Conservation (phyloP, 2,329 filamentous ascomycete genomes). For the Alternaria panax region DNA sequence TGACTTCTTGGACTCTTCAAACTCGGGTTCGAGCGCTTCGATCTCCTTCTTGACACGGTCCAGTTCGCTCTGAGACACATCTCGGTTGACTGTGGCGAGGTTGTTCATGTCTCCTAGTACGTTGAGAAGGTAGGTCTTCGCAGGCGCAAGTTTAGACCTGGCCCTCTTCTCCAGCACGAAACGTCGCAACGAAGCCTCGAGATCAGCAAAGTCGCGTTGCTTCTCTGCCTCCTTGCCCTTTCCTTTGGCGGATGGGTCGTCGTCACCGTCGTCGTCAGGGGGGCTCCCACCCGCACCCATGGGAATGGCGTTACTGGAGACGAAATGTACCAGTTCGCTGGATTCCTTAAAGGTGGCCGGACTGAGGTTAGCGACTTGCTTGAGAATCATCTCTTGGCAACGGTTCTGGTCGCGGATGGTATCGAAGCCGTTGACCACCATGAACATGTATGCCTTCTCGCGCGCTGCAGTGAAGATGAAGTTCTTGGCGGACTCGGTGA, state of each 20-base stretch:
- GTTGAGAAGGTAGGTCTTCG: conserved; percentile 93
- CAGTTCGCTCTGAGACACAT: conserved; percentile 85
- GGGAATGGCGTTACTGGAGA: conserved; percentile 94
- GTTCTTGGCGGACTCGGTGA: conserved; percentile 95
- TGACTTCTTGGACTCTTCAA: conserved; percentile 83
- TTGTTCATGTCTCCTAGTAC: conserved; percentile 86
- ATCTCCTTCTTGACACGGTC: conserved; percentile 83
- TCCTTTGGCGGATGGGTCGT: conserved; percentile 59
- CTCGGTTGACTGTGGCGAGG: conserved; percentile 84
- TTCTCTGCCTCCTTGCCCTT: conserved; percentile 81
- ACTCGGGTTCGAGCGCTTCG: conserved; percentile 80
- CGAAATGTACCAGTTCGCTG: conserved; percentile 92
- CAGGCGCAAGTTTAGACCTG: conserved; percentile 92
- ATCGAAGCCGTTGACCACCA: conserved; percentile 97
- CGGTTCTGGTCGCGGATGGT: conserved; percentile 89
- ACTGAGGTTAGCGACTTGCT: conserved; percentile 87
- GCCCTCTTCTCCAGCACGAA: conserved; percentile 97
- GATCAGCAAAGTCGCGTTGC: conserved; percentile 83
- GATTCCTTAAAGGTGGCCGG: conserved; percentile 93
- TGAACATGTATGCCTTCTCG: conserved; percentile 98
- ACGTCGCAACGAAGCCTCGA: conserved; percentile 86
- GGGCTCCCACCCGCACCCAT: conserved; percentile 57
- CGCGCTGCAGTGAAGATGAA: conserved; percentile 95
- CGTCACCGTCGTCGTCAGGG: conserved; percentile 49
- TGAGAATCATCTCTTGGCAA: conserved; percentile 90